Percentiles rank a stretch among this genome's conserved stretches.
These are phyloP conservation scores for Aureobasidium pullulans DNA, from an alignment of 2,329 filamentous ascomycete genomes.

Conservation along the genomic window DNA sequence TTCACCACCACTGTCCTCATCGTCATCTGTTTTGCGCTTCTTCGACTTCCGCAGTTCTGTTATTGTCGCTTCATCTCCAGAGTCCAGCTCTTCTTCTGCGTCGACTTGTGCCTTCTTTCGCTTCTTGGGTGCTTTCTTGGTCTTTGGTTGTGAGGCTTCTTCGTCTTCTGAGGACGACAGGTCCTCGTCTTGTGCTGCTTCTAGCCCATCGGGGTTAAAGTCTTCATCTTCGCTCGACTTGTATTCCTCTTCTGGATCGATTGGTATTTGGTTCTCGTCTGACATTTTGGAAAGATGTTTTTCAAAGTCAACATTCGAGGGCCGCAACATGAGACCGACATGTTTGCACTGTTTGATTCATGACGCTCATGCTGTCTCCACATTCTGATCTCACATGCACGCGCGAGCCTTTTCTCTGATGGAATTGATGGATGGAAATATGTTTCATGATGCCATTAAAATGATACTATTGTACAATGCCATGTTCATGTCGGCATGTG, in stretches of 20 bases:
- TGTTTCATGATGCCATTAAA: background rate
- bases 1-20: constrained; percentile 37
- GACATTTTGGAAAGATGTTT: background rate
- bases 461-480: constrained; percentile 2
- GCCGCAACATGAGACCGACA: background rate
- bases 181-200: constrained; percentile 20
- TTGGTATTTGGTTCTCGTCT: background rate
- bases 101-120: constrained; percentile 31
- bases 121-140: constrained; percentile 28
- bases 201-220: constrained; percentile 32
- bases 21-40: constrained; percentile 32
- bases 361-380: background rate
- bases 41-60: constrained; percentile 34
- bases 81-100: constrained; percentile 41
- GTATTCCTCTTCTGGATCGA: constrained; percentile 29
- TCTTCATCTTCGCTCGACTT: constrained; percentile 39
- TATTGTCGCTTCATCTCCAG: constrained; percentile 52
- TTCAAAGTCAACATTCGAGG: background rate
- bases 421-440: background rate
- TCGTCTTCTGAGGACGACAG: constrained; percentile 31
- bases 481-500: constrained; percentile 5
- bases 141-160: constrained; percentile 17
- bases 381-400: background rate
- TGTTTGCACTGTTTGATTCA: constrained; percentile 6
- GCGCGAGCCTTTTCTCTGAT: background rate